Percentiles rank a stretch among this genome's conserved stretches.
Evolutionary conservation across 208 protist genomes (phyloP).

Genomic region (Tritrichomonas musculus): DNA sequence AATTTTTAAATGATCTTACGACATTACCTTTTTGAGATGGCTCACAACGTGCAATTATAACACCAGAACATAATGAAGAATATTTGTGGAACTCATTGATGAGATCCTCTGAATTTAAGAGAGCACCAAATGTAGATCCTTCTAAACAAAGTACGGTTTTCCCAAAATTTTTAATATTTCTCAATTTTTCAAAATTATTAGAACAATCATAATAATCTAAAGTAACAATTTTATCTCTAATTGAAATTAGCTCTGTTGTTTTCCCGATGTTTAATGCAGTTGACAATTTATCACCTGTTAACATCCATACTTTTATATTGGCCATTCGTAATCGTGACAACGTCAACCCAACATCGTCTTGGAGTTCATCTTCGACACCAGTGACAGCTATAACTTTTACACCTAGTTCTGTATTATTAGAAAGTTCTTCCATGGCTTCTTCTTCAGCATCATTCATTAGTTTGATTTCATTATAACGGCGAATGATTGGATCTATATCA

Average conservation of each 20-base stretch:
- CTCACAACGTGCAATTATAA: background rate
- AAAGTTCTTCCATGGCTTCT: constrained; percentile 65
- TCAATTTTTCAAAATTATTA: background rate
- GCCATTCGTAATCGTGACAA: constrained; percentile 56
- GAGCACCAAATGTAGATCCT: background rate
- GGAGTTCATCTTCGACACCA: constrained; percentile 68
- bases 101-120: background rate
- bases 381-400: constrained; percentile 41
- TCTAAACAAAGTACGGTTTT: background rate
- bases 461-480: background rate
- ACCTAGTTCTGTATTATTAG: constrained; percentile 41
- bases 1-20: background rate
- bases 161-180: background rate
- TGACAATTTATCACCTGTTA: constrained; percentile 95
- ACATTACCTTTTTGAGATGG: background rate
- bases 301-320: constrained; percentile 82
- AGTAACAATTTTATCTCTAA: background rate
- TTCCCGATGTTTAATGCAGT: constrained; percentile 76
- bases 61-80: background rate
- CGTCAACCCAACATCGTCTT: constrained; percentile 71
- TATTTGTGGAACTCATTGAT: background rate
- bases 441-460: background rate
- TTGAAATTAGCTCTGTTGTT: background rate
- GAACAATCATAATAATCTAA: background rate
- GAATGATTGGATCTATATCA: constrained; percentile 69